Evolutionary conservation across 2,329 filamentous ascomycete genomes (phyloP).

Genomic region (Plenodomus tracheiphilus): DNA sequence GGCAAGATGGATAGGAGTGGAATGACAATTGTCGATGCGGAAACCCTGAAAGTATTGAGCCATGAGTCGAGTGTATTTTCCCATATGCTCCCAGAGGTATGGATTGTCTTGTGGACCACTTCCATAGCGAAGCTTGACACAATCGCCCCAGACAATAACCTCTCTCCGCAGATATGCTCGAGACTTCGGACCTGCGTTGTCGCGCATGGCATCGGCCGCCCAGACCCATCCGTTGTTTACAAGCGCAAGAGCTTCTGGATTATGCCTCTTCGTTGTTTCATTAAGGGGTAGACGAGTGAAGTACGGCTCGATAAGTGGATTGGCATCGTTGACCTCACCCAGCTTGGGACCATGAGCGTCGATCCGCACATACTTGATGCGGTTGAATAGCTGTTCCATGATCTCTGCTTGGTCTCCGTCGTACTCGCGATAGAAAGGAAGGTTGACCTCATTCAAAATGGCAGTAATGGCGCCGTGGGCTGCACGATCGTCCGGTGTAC

Average conservation of each 20-base stretch:
- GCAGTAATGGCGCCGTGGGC: conserved; percentile 58
- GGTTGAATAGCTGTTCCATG: conserved; percentile 87
- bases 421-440: conserved; percentile 90
- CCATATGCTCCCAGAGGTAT: conserved; percentile 95
- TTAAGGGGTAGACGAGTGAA: conserved; percentile 88
- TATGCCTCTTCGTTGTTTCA: conserved; percentile 74
- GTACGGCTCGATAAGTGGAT: conserved; percentile 88
- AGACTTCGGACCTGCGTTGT: conserved; percentile 88
- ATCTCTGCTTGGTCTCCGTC: conserved; percentile 81
- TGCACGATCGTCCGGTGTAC: conserved; percentile 56
- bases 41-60: conserved; percentile 95
- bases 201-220: conserved; percentile 91
- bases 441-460: conserved; percentile 81
- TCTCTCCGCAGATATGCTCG: conserved; percentile 93
- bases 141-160: conserved; percentile 98
- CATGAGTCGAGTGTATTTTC: conserved; percentile 85
- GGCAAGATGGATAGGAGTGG: conserved; percentile 90
- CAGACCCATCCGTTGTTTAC: conserved; percentile 99
- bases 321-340: conserved; percentile 75
- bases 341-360: conserved; percentile 88
- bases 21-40: conserved; percentile 97
- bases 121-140: conserved; percentile 94
- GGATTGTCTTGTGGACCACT: conserved; percentile 79
- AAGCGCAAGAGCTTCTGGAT: conserved; percentile 74
- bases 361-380: conserved; percentile 92